Conservation (phyloP, 129 eudicot genomes). For the Flaveria trinervia region DNA sequence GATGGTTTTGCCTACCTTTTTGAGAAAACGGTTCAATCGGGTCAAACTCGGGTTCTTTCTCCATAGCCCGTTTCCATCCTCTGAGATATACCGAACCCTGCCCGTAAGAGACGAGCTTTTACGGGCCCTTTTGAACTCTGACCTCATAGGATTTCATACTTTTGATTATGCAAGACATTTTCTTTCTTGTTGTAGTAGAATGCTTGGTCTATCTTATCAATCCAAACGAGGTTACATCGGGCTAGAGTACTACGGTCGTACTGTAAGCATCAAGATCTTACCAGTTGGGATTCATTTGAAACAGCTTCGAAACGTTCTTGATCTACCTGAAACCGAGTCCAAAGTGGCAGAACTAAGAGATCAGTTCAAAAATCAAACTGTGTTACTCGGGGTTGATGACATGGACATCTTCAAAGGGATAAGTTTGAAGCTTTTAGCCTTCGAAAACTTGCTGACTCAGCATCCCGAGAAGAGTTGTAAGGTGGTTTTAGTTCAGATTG, state of each 20-base stretch:
- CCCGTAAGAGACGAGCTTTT: constrained; percentile 79
- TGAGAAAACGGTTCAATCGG: constrained; percentile 79
- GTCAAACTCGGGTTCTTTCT: constrained; percentile 85
- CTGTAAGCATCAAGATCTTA: constrained; percentile 82
- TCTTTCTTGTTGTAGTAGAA: constrained; percentile 89
- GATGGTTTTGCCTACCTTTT: constrained; percentile 83
- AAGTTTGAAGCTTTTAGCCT: constrained; percentile 81
- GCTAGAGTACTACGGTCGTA: constrained; percentile 86
- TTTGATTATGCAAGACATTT: constrained; percentile 87
- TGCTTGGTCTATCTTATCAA: constrained; percentile 88
- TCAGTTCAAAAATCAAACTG: constrained; percentile 53
- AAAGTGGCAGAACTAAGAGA: constrained; percentile 65
- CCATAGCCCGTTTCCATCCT: constrained; percentile 82
- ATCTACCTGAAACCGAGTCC: constrained; percentile 69
- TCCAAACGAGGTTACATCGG: constrained; percentile 89
- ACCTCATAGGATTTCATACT: constrained; percentile 85
- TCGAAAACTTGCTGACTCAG: constrained; percentile 73
- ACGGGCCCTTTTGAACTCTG: constrained; percentile 82
- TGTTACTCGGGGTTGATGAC: constrained; percentile 93
- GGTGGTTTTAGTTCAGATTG: constrained; percentile 80
- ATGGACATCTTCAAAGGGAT: constrained; percentile 95
- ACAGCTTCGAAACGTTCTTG: constrained; percentile 66
- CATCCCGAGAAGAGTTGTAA: constrained; percentile 84
- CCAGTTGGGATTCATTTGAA: constrained; percentile 88
- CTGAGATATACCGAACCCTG: constrained; percentile 84